A percentile compares a stretch with the other conserved stretches of the same genome.
Conservation (phyloP, 1,284 basidiomycete genomes). For the Pseudozyma sp. region DNA sequence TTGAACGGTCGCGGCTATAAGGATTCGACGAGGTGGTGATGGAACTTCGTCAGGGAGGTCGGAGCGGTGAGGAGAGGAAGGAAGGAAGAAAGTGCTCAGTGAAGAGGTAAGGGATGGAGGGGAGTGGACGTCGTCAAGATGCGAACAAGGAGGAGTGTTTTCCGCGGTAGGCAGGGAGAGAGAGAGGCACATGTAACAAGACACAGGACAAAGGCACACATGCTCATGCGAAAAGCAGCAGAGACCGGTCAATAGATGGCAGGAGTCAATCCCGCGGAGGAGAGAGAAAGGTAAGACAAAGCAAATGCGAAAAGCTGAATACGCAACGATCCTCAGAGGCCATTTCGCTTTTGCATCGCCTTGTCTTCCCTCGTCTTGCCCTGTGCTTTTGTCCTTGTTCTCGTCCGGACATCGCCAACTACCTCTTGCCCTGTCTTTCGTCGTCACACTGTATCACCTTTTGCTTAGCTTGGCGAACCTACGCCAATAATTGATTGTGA, state of each 20-base stretch:
- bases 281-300: not conserved
- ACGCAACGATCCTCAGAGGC: not conserved
- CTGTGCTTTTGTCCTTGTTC: not conserved
- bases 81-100: not conserved
- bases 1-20: too few relatives aligned
- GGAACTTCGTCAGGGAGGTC: not conserved
- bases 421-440: too few relatives aligned
- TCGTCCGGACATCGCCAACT: not conserved
- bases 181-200: not conserved
- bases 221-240: too few relatives aligned
- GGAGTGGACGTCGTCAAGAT: not conserved
- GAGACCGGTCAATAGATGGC: not conserved
- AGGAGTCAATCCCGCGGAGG: slow-evolving; percentile 11
- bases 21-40: not conserved
- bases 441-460: too few relatives aligned
- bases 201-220: not conserved
- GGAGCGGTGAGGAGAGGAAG: not conserved
- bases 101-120: not conserved
- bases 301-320: slow-evolving; percentile 5
- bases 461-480: too few relatives aligned
- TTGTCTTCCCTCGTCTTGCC: too few relatives aligned
- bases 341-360: too few relatives aligned
- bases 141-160: not conserved
- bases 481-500: too few relatives aligned
- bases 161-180: not conserved